Base-by-base conservation (phyloP, 2,329 filamentous ascomycete species). In the Boeremia exigua region DNA sequence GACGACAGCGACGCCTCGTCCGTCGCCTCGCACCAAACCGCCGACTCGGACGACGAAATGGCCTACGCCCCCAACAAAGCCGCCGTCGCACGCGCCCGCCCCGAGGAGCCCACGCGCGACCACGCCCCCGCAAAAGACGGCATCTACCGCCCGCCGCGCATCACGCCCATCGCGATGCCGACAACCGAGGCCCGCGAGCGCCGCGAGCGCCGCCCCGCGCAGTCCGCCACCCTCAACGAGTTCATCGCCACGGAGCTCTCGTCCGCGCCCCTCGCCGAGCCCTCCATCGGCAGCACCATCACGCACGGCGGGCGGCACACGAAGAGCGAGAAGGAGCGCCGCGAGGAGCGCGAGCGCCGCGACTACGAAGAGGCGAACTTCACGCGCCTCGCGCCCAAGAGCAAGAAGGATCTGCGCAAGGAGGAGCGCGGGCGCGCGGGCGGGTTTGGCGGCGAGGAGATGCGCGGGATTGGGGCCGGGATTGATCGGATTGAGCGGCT, bases 341-440 rank as follows among this genome's bases (percentile, higher is more conserved):
- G 86, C 60, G 86, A 86, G 36, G 93, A 98, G 74, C 84, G 84
- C 1, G 93, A 96, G 78, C 83, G 90, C 51, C 84, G 84, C 56
- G 86, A 90, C 43, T 99, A 97, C 78, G 95, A 99, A 80, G 95
- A 99, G 78, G 84, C 82, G 65, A 96, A 99, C 79, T 94, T 97
- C 70, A 86, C 91, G 14, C 90, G 95, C 65, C 80, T 99, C 67
- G 92, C 94, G 11, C 88, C 87, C 68, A 86, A 90, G 75, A 90
- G 87, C 78, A 98, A 96, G 83, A 96, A 96, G 79, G 92, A 96
- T 5, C 79, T 81, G 55, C 84, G 86, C 43, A 88, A 90, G 79
- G 86, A 84, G 72, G 79, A 80, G 28, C 79, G 51, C 3, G 54
- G 74, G 3, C 76, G 73, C 15, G 73, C 76, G 33, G 73, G 75